Evolutionary conservation across 148 eudicot species (phyloP).

Genomic region (Bassia scoparia): DNA sequence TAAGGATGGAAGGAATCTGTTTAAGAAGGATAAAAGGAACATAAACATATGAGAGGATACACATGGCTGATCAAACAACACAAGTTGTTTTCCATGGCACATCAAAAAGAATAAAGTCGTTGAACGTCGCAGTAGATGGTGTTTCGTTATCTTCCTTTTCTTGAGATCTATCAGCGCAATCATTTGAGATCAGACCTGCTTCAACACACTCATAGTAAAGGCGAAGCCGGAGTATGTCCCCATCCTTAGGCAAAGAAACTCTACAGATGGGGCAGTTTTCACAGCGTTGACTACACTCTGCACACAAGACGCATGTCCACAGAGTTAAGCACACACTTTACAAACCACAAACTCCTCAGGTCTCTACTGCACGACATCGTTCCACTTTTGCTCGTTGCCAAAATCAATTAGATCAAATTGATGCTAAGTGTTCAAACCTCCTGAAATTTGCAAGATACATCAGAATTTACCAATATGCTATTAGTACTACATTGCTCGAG

Average conservation of each 20-base stretch:
- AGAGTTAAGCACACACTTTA: slow-evolving; percentile 68
- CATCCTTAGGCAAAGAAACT: slow-evolving; percentile 51
- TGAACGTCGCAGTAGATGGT: slow-evolving; percentile 63
- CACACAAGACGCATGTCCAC: slow-evolving; percentile 97
- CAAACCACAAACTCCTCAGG: slow-evolving; percentile 84
- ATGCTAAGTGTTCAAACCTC: slow-evolving; percentile 83
- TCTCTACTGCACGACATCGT: slow-evolving; percentile 95
- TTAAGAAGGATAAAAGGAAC: neutral
- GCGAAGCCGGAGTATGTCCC: slow-evolving; percentile 63
- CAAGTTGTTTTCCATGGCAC: slow-evolving; percentile 86
- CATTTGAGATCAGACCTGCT: slow-evolving; percentile 77
- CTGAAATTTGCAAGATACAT: slow-evolving; percentile 39
- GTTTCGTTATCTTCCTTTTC: slow-evolving; percentile 54
- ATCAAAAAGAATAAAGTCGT: slow-evolving; percentile 83
- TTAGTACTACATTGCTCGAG: neutral
- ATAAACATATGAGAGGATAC: slow-evolving; percentile 60
- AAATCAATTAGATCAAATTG: slow-evolving; percentile 81
- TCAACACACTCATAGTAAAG: slow-evolving; percentile 87
- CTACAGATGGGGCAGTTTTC: slow-evolving; percentile 91
- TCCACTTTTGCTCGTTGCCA: slow-evolving; percentile 92
- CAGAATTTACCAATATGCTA: neutral
- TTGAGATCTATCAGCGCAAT: slow-evolving; percentile 54
- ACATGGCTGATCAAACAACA: slow-evolving; percentile 82
- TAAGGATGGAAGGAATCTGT: too few relatives aligned
- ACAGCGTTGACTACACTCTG: slow-evolving; percentile 85